These are phyloP conservation scores for Solanum peruvianum DNA, from an alignment of 257 asterid genomes.

Conservation along the genomic window DNA sequence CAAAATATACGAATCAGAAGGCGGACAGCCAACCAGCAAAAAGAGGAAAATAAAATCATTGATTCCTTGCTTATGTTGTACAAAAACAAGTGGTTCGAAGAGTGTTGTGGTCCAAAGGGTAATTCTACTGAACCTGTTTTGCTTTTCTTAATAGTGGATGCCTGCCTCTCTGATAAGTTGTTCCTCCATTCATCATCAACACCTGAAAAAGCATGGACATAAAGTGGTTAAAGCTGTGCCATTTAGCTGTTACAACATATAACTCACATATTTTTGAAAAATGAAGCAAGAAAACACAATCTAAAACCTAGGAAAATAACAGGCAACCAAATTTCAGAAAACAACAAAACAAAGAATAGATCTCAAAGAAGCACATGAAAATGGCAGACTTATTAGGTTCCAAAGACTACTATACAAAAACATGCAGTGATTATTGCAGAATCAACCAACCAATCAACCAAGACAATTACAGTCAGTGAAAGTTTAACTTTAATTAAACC, in stretches of 20 bases:
- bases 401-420: slow-evolving; percentile 6
- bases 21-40: neutral
- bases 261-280: slow-evolving; percentile 36
- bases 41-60: neutral
- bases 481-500: neutral
- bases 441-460: neutral
- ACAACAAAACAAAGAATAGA: slow-evolving; percentile 17
- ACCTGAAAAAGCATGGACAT: slow-evolving; percentile 59
- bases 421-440: slow-evolving; percentile 10
- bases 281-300: neutral
- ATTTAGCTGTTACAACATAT: slow-evolving; percentile 28
- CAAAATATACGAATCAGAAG: neutral
- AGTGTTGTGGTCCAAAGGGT: slow-evolving; percentile 60
- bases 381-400: slow-evolving; percentile 10
- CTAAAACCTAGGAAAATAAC: slow-evolving; percentile 2
- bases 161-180: slow-evolving; percentile 64
- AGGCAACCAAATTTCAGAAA: slow-evolving; percentile 3
- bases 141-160: slow-evolving; percentile 86
- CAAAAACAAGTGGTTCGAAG: slow-evolving; percentile 1
- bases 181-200: slow-evolving; percentile 91
- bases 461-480: neutral
- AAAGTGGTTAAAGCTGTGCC: slow-evolving; percentile 41
- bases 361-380: slow-evolving; percentile 18
- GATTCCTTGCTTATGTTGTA: neutral
- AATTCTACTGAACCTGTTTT: slow-evolving; percentile 53